Conservation (phyloP, 225 moss, liverwort and hornwort species). For the Marchantia paleacea region DNA sequence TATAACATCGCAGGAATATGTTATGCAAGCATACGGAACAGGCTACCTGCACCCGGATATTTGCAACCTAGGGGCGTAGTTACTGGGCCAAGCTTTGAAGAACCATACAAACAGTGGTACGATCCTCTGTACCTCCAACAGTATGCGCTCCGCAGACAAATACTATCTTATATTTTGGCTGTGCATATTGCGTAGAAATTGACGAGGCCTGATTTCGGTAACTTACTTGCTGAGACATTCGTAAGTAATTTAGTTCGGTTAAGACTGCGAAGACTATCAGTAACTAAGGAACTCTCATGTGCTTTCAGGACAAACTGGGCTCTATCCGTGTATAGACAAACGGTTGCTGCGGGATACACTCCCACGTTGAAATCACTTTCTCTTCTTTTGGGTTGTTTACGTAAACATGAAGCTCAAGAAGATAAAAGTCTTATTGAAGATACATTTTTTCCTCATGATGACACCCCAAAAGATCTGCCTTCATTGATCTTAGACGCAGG, state of each 20-base stretch:
- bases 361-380: conserved; percentile 84
- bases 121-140: neutral
- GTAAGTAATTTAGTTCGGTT: no score
- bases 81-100: conserved; percentile 49
- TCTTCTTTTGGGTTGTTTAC: conserved; percentile 85
- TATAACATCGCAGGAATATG: conserved; percentile 33
- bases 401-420: conserved; percentile 56
- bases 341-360: conserved; percentile 61
- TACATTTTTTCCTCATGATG: conserved; percentile 39
- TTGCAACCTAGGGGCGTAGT: conserved; percentile 57
- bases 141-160: no score
- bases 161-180: no score
- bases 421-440: conserved; percentile 46
- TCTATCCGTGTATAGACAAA: conserved; percentile 82
- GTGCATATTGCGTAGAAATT: no score
- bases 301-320: conserved; percentile 80
- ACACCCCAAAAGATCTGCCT: conserved; percentile 44
- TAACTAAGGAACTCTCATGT: no score
- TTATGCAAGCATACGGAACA: conserved; percentile 35
- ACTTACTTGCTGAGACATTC: no score
- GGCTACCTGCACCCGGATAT: conserved; percentile 43
- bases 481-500: conserved; percentile 51
- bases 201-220: no score
- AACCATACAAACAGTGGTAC: conserved; percentile 80
- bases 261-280: no score